A percentile compares a stretch with the other conserved stretches of the same genome.
phyloP scores from a whole-genome alignment of 495 filamentous ascomycete species.

The Hypoxylon crocopeplum region DNA sequence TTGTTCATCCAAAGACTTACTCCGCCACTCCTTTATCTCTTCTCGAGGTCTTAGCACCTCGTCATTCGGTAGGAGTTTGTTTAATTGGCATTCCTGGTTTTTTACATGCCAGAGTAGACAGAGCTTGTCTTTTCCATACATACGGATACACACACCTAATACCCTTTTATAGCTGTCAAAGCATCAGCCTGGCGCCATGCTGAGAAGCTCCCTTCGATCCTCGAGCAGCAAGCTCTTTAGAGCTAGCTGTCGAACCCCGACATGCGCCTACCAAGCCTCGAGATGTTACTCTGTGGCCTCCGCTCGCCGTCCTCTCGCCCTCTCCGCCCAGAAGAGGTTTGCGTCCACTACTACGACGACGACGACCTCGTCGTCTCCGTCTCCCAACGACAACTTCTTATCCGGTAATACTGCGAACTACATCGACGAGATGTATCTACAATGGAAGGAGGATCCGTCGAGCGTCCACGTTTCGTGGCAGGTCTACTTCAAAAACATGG shows the following conservation, averaged over 20 bases:
- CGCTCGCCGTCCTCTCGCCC: constrained; percentile 58
- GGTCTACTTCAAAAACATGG: constrained; percentile 99
- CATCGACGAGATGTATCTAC: constrained; percentile 98
- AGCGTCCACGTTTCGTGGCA: constrained; percentile 99
- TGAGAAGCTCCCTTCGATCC: constrained; percentile 57
- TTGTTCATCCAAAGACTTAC: constrained; percentile 53
- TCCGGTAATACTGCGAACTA: constrained; percentile 96
- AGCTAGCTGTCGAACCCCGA: constrained; percentile 54
- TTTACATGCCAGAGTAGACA: constrained; percentile 22
- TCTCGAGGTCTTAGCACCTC: constrained; percentile 30
- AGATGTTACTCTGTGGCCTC: constrained; percentile 47
- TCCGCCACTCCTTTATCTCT: constrained; percentile 56
- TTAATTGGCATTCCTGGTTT: constrained; percentile 23
- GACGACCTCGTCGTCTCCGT: constrained; percentile 47
- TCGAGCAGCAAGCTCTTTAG: constrained; percentile 60
- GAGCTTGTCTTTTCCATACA: constrained; percentile 8
- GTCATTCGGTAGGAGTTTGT: constrained; percentile 36
- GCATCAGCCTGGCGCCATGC: constrained; percentile 53
- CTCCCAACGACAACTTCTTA: constrained; percentile 91
- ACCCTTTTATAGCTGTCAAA: constrained; percentile 31
- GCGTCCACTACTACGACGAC: constrained; percentile 56
- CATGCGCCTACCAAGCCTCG: constrained; percentile 55
- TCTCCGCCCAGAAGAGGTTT: constrained; percentile 56
- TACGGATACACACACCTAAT: constrained; percentile 26
- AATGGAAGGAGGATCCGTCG: constrained; percentile 91